Evolutionary conservation across 345 rosid species (phyloP).

Genomic region (Zanthoxylum bungeanum): DNA sequence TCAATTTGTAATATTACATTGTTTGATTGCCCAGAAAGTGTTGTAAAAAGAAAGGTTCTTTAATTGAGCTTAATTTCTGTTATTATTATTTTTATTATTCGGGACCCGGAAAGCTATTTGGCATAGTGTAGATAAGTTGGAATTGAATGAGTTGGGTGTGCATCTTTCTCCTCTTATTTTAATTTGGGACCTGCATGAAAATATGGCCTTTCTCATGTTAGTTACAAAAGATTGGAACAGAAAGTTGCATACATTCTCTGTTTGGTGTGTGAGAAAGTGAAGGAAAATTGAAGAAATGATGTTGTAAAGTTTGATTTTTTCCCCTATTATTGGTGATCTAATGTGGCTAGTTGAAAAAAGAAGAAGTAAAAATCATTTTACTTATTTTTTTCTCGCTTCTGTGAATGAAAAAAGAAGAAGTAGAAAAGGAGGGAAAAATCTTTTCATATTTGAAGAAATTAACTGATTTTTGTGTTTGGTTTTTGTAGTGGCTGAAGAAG

Average conservation of each 20-base stretch:
- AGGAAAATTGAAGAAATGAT: neutral
- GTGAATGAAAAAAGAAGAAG: neutral
- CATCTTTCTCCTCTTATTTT: neutral
- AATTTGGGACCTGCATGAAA: neutral
- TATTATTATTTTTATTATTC: neutral
- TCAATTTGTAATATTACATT: neutral
- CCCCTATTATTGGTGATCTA: neutral
- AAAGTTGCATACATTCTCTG: neutral
- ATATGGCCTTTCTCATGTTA: neutral
- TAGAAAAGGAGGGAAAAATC: neutral
- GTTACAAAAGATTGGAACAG: neutral
- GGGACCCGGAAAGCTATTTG: neutral
- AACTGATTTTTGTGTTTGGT: constrained; percentile 2
- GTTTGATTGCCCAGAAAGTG: neutral
- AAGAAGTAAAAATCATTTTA: too few relatives aligned
- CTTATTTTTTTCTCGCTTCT: neutral
- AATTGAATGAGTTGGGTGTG: neutral
- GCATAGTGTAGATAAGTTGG: neutral
- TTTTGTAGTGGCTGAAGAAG: constrained; percentile 75
- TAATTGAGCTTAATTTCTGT: neutral
- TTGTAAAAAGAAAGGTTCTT: neutral
- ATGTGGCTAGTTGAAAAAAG: neutral
- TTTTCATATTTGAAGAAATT: neutral
- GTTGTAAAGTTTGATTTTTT: neutral
- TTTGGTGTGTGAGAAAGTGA: neutral